phyloP scores from a whole-genome alignment of 495 filamentous ascomycete species.

The Terfezia claveryi region DNA sequence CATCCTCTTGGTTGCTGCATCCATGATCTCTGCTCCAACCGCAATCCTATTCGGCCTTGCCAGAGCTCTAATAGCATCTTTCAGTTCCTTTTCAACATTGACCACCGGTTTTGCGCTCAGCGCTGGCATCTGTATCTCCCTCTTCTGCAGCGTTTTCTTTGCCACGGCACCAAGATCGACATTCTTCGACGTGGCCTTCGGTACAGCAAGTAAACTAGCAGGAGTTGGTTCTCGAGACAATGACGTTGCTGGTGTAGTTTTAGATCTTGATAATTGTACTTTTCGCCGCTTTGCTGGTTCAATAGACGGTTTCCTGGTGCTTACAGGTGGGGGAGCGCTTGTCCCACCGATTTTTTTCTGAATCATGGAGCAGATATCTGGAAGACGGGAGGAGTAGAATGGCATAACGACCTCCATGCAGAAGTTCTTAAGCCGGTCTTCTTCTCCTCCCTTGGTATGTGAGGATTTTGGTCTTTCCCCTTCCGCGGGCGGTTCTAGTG shows the following conservation, averaged over 20 bases:
- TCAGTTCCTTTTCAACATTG: slow-evolving; percentile 55
- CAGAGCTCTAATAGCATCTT: slow-evolving; percentile 58
- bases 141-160: slow-evolving; percentile 34
- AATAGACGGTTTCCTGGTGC: slow-evolving; percentile 40
- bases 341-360: slow-evolving; percentile 74
- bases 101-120: slow-evolving; percentile 37
- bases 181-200: slow-evolving; percentile 27
- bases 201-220: slow-evolving; percentile 10
- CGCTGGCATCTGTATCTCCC: slow-evolving; percentile 46
- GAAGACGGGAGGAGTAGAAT: slow-evolving; percentile 71
- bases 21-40: slow-evolving; percentile 47
- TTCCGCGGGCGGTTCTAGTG: slow-evolving; percentile 29
- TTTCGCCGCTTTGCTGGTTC: slow-evolving; percentile 34
- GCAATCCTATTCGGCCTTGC: slow-evolving; percentile 72
- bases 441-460: slow-evolving; percentile 21
- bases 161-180: slow-evolving; percentile 23
- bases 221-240: slow-evolving; percentile 5
- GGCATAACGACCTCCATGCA: slow-evolving; percentile 84
- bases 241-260: slow-evolving; percentile 6
- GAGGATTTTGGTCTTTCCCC: slow-evolving; percentile 27
- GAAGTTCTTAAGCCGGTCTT: slow-evolving; percentile 48
- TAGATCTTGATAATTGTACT: slow-evolving; percentile 12
- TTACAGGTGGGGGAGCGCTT: slow-evolving; percentile 35
- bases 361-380: slow-evolving; percentile 54
- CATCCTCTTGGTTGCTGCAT: slow-evolving; percentile 42